Evolutionary conservation across 228 moss, liverwort and hornwort genomes (phyloP).

Genomic region (Sphagnum fallax): DNA sequence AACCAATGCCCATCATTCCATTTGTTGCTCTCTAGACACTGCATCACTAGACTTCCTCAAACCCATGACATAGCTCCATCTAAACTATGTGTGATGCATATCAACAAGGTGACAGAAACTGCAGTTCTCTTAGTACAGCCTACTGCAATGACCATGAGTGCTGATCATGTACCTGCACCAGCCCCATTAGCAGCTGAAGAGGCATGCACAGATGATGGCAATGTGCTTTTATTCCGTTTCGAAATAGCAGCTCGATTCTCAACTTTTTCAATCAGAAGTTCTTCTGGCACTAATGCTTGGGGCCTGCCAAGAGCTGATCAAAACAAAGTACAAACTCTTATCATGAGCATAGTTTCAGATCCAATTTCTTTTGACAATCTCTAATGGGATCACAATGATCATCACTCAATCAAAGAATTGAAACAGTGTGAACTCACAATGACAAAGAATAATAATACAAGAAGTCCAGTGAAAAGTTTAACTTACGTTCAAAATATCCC

Average conservation of each 20-base stretch:
- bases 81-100: not conserved
- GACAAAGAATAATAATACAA: not conserved
- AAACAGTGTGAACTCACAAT: not conserved
- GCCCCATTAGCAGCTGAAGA: too few relatives aligned
- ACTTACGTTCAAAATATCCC: constrained; percentile 55
- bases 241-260: constrained; percentile 3
- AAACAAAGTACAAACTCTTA: not conserved
- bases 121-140: too few relatives aligned
- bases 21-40: constrained; percentile 1
- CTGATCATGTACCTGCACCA: too few relatives aligned
- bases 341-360: not conserved
- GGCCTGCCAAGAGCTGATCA: constrained; percentile 62
- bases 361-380: not conserved
- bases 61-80: not conserved
- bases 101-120: not conserved
- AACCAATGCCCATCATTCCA: not conserved
- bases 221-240: not conserved
- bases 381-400: not conserved
- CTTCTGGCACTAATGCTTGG: constrained; percentile 68
- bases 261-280: constrained; percentile 30
- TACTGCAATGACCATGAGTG: too few relatives aligned
- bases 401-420: not conserved
- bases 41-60: not conserved
- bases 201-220: too few relatives aligned
- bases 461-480: not conserved